These are phyloP conservation scores for Balansia obtecta DNA, from an alignment of 2,329 filamentous ascomycete species.

Conservation along the genomic window DNA sequence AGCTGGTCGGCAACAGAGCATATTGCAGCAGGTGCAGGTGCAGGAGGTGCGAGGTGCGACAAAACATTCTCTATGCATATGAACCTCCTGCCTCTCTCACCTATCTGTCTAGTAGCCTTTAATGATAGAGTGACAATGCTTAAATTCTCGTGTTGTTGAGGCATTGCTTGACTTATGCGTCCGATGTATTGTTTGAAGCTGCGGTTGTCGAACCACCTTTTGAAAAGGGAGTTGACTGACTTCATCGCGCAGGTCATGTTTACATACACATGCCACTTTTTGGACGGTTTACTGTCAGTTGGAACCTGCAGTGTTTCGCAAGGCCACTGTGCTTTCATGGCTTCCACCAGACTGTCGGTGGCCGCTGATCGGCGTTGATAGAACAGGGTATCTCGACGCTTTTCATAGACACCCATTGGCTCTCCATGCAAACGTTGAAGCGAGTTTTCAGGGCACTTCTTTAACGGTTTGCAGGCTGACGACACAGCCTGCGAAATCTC, in stretches of 20 bases:
- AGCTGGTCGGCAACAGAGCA: not conserved
- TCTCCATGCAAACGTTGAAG: not conserved
- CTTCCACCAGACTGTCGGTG: not conserved
- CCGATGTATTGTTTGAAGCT: not conserved
- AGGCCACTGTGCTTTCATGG: constrained; percentile 1
- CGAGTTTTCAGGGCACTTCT: not conserved
- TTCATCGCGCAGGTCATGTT: constrained; percentile 2
- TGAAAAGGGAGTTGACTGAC: constrained; percentile 6
- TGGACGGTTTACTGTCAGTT: not conserved
- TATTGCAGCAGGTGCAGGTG: not conserved
- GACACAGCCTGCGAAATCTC: not conserved
- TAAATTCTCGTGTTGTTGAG: not conserved
- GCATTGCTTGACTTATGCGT: not conserved
- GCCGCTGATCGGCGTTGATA: not conserved
- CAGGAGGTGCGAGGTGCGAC: not conserved
- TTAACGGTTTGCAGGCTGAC: not conserved
- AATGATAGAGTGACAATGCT: not conserved
- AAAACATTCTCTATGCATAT: not conserved
- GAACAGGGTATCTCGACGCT: not conserved
- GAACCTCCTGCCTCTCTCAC: not conserved
- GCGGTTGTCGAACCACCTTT: not conserved
- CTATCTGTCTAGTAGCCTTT: not conserved
- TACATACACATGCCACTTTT: constrained; percentile 4
- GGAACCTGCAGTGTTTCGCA: not conserved
- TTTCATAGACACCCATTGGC: not conserved